Percentiles rank a stretch among this genome's conserved stretches.
Conservation (phyloP, 345 rosid species). For the Pugionium cornutum region DNA sequence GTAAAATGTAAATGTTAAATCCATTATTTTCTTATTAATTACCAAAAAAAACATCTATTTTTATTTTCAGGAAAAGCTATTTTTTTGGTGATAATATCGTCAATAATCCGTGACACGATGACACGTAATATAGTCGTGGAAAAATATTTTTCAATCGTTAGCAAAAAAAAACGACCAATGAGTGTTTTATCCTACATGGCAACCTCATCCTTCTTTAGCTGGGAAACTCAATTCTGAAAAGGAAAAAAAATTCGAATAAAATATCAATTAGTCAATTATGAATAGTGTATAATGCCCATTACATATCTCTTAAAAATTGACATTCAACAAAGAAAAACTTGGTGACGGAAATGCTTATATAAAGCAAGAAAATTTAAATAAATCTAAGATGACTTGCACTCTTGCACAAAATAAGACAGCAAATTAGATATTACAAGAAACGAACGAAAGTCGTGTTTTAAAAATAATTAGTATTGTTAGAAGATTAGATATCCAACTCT, state of each 20-base stretch:
- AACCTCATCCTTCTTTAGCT: conserved; percentile 12
- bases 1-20: background rate
- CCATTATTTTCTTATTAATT: background rate
- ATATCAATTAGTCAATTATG: too few species aligned
- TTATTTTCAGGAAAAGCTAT: background rate
- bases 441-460: conserved; percentile 2
- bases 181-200: conserved; percentile 29
- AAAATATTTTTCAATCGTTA: conserved; percentile 5
- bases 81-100: background rate
- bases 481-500: background rate
- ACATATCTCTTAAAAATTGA: too few species aligned
- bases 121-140: conserved; percentile 34
- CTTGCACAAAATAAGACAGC: conserved; percentile 11
- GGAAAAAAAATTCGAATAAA: too few species aligned
- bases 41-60: background rate
- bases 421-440: background rate
- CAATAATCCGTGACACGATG: conserved; percentile 27
- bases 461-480: background rate
- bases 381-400: background rate
- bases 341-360: too few species aligned
- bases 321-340: too few species aligned
- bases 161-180: conserved; percentile 11
- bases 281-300: too few species aligned
- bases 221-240: background rate
- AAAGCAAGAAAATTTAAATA: background rate